Conservation (phyloP, 2,329 filamentous ascomycete genomes). For the Fusarium poae region DNA sequence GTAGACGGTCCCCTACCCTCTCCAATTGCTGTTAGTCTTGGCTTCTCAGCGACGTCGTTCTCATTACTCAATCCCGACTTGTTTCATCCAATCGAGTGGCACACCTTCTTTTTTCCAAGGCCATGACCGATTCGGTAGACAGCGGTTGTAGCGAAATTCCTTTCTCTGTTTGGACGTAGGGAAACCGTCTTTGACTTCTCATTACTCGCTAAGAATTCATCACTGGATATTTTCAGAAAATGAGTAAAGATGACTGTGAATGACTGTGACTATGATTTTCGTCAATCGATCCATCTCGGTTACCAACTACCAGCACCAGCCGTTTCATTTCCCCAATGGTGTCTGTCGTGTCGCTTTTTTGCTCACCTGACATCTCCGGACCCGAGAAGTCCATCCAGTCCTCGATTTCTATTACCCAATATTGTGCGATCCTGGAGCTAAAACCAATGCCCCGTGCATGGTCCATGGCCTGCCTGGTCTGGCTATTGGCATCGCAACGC, state of each 20-base stretch:
- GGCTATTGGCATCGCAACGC: not conserved
- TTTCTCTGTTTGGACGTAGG: constrained; percentile 35
- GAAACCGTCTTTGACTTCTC: constrained; percentile 31
- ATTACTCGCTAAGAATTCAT: constrained; percentile 38
- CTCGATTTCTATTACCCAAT: constrained; percentile 66
- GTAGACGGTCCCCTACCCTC: constrained; percentile 11
- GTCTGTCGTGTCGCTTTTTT: constrained; percentile 33
- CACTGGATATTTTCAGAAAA: constrained; percentile 24
- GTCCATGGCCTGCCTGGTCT: not conserved
- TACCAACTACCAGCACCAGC: constrained; percentile 16
- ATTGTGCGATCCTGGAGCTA: constrained; percentile 51
- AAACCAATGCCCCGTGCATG: constrained; percentile 47
- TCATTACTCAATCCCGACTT: constrained; percentile 55
- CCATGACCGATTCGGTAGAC: constrained; percentile 40
- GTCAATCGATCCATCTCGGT: not conserved
- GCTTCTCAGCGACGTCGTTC: constrained; percentile 50
- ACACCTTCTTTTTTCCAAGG: constrained; percentile 33
- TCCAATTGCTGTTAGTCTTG: constrained; percentile 37
- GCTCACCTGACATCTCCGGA: constrained; percentile 48
- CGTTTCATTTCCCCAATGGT: constrained; percentile 35
- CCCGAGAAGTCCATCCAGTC: constrained; percentile 56
- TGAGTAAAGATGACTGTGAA: constrained; percentile 13
- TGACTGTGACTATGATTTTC: constrained; percentile 10
- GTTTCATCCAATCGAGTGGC: constrained; percentile 50
- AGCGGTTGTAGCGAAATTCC: constrained; percentile 34